Evolutionary conservation across 257 asterid genomes (phyloP).

Genomic region (Salvia miltiorrhiza): DNA sequence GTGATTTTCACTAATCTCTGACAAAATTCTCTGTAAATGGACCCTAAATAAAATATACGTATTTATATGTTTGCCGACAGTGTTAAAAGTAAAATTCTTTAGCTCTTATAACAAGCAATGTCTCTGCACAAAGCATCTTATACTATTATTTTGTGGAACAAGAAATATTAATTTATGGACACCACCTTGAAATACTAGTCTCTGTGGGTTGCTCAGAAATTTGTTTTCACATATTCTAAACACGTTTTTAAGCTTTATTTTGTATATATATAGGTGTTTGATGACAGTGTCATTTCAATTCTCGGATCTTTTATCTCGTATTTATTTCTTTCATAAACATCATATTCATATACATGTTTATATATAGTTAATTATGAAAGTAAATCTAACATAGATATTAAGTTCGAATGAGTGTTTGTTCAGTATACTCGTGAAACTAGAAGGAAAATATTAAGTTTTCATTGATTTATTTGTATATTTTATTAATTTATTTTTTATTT

Average conservation of each 20-base stretch:
- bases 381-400: neutral
- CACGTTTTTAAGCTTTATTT: neutral
- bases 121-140: slow-evolving; percentile 16
- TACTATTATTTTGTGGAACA: slow-evolving; percentile 2
- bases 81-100: neutral
- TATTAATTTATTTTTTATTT: too few species aligned
- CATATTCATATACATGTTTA: too few species aligned
- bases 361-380: too few species aligned
- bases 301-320: too few species aligned
- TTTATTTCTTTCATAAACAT: too few species aligned
- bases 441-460: too few species aligned
- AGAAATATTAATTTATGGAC: neutral
- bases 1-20: neutral
- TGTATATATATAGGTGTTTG: neutral
- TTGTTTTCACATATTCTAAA: neutral
- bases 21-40: slow-evolving; percentile 7
- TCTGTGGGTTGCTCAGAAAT: neutral
- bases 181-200: neutral
- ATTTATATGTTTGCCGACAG: slow-evolving; percentile 23
- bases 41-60: neutral
- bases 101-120: neutral
- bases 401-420: too few species aligned
- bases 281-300: too few species aligned
- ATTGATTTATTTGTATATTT: too few species aligned
- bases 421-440: too few species aligned